Percentiles rank a stretch among this genome's conserved stretches.
Conservation (phyloP, 768 basidiomycete genomes). For the Hericium rajendrae region DNA sequence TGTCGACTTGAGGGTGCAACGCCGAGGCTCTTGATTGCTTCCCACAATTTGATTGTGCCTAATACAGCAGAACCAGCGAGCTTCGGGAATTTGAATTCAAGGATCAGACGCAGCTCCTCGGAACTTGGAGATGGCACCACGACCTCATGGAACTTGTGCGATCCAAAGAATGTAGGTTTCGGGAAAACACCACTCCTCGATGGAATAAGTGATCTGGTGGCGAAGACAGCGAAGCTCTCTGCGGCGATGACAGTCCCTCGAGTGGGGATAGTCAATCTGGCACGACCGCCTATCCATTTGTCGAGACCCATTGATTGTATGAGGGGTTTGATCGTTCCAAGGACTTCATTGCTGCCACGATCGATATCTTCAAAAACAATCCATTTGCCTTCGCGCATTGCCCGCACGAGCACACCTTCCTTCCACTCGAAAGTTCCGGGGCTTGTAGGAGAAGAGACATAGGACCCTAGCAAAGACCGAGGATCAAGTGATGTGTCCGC, state of each 20-base stretch:
- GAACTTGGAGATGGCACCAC: slow-evolving; percentile 47
- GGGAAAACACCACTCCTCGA: slow-evolving; percentile 40
- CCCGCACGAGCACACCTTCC: slow-evolving; percentile 85
- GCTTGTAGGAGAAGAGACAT: slow-evolving; percentile 73
- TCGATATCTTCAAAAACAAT: slow-evolving; percentile 90
- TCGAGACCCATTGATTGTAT: slow-evolving; percentile 60
- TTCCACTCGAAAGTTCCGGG: slow-evolving; percentile 94
- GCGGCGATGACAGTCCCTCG: slow-evolving; percentile 67
- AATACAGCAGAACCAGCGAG: slow-evolving; percentile 39
- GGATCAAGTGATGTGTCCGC: slow-evolving; percentile 95
- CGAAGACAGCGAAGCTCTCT: slow-evolving; percentile 79
- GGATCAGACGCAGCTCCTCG: slow-evolving; percentile 62
- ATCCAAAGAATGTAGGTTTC: slow-evolving; percentile 67
- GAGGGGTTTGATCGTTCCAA: slow-evolving; percentile 79
- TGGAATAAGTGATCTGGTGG: slow-evolving; percentile 63
- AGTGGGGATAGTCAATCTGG: slow-evolving; percentile 62
- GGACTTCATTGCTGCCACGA: slow-evolving; percentile 79
- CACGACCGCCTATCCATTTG: slow-evolving; percentile 69
- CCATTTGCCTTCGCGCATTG: slow-evolving; percentile 88
- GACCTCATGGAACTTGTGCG: slow-evolving; percentile 76
- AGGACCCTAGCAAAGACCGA: slow-evolving; percentile 86
- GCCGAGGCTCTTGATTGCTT: slow-evolving; percentile 40
- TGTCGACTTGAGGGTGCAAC: slow-evolving; percentile 43
- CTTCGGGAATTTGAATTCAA: slow-evolving; percentile 55
- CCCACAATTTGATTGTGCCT: slow-evolving; percentile 65